Evolutionary conservation across 805 yeast genomes (phyloP), one percentile per base, ranked within the genome.

Genomic region (Pichia pseudocactophila): DNA sequence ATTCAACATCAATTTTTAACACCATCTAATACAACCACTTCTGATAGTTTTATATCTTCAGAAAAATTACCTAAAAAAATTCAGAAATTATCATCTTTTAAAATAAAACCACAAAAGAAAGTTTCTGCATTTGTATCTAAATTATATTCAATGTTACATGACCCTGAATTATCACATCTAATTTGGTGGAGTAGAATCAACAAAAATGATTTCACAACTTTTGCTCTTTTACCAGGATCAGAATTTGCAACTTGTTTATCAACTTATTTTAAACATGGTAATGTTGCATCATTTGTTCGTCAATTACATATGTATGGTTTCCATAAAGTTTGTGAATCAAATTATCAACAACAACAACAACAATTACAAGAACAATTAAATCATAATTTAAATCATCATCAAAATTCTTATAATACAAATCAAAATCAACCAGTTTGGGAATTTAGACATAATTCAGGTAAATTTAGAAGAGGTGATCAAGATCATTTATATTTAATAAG

Each of bases 261-360:
- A n/a, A 69, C 70, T 37, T 88, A 84, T 59, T 89, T 90, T 69
- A 90, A 90, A 59, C 97, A 89, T 64, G 94, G 95, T 3, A 90
- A 90, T 57, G 87, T 89, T 25, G 87, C 95, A 19, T 80, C 90
- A 46, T 90, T 90, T 66, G 96, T 90, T 30, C 76, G 97, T 37
- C 97, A 90, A 63, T 68, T 89, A 36, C 95, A 90, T 66, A 90
- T 89, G 97, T 88, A 88, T 59, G 96, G 96, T 1, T 88, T 89
- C 66, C 96, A 89, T 62, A 88, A 89, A 64, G 80, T 75, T 7
- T 74, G 65, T 47, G 78, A 74, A 46, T 28, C 31, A 10, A 12
- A 11, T 28, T 28, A 11, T n/a, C 31, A 69, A 68, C 15, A 55
- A 47, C 26, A 43, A 57, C 37, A 48, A 44, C 34, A 54, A 19